phyloP scores from a whole-genome alignment of 2,329 filamentous ascomycete species.

The Phialocephala subalpina region DNA sequence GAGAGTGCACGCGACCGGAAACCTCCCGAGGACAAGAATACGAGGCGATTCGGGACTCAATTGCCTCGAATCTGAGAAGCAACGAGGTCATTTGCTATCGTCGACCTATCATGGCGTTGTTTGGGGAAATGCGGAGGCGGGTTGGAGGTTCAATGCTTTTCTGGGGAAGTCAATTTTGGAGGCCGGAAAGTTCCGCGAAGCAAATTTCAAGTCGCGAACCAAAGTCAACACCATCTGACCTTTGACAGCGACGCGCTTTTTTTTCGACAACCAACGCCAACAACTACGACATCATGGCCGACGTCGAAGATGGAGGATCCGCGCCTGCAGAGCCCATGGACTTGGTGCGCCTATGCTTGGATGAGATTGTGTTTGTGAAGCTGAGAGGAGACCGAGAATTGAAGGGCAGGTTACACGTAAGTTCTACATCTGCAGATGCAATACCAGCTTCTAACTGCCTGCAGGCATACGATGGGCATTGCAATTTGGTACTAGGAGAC shows the following conservation, averaged over 20 bases:
- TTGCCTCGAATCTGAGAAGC: constrained; percentile 34
- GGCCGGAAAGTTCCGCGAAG: constrained; percentile 3
- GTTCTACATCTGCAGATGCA: constrained; percentile 43
- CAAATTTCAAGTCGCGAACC: constrained; percentile 10
- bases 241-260: constrained; percentile 5
- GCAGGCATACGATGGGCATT: constrained; percentile 98
- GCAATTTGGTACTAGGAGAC: constrained; percentile 94
- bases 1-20: constrained; percentile 32
- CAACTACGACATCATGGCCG: constrained; percentile 70
- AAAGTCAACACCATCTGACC: constrained; percentile 13
- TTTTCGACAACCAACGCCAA: constrained; percentile 10
- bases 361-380: constrained; percentile 98
- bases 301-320: constrained; percentile 75
- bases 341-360: constrained; percentile 90
- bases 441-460: constrained; percentile 29
- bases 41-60: constrained; percentile 38
- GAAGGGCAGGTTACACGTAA: constrained; percentile 92
- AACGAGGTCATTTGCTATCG: constrained; percentile 32
- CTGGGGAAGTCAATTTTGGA: constrained; percentile 7
- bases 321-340: constrained; percentile 90
- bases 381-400: constrained; percentile 94
- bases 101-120: constrained; percentile 2
- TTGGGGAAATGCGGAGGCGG: constrained; percentile 17
- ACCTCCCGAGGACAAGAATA: constrained; percentile 35
- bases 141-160: constrained; percentile 9